A percentile compares a stretch with the other conserved stretches of the same genome.
Conservation (phyloP, 176 grass and related monocot species). For the Poa pratensis region DNA sequence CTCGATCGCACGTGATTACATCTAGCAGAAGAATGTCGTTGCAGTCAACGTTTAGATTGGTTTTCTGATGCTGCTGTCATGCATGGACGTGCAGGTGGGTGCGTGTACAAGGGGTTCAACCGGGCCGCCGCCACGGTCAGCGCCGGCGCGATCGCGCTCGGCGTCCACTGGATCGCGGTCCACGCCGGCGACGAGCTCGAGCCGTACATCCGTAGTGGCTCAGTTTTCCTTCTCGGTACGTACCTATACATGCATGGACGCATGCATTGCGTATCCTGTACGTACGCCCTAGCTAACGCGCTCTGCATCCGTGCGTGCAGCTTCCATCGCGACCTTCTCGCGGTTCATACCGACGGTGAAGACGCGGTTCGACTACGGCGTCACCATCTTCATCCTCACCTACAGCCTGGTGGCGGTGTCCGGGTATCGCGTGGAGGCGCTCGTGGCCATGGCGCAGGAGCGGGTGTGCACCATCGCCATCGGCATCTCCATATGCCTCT, state of each 20-base stretch:
- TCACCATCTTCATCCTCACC: slow-evolving; percentile 85
- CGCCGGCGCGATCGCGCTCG: slow-evolving; percentile 62
- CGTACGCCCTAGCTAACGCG: background rate
- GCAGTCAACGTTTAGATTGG: background rate
- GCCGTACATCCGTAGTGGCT: slow-evolving; percentile 54
- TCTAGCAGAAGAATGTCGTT: background rate
- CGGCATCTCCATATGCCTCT: slow-evolving; percentile 63
- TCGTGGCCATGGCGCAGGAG: slow-evolving; percentile 49
- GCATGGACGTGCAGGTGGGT: slow-evolving; percentile 58
- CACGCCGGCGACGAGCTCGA: slow-evolving; percentile 53
- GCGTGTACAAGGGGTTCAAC: slow-evolving; percentile 80
- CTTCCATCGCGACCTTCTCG: slow-evolving; percentile 68
- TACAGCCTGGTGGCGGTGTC: slow-evolving; percentile 76
- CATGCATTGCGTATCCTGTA: background rate
- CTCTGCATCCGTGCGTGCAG: slow-evolving; percentile 36
- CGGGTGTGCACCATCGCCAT: slow-evolving; percentile 65
- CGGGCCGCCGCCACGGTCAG: slow-evolving; percentile 57
- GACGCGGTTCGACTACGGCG: slow-evolving; percentile 71
- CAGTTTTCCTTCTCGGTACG: slow-evolving; percentile 68
- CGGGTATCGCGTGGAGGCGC: slow-evolving; percentile 66
- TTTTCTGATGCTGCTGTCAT: slow-evolving; percentile 4
- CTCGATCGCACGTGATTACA: background rate
- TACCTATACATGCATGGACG: background rate
- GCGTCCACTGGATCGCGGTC: slow-evolving; percentile 67
- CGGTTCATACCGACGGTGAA: slow-evolving; percentile 75